Conservation (phyloP, 192 early-diverging fungal species). For the Coemansia furcata region DNA sequence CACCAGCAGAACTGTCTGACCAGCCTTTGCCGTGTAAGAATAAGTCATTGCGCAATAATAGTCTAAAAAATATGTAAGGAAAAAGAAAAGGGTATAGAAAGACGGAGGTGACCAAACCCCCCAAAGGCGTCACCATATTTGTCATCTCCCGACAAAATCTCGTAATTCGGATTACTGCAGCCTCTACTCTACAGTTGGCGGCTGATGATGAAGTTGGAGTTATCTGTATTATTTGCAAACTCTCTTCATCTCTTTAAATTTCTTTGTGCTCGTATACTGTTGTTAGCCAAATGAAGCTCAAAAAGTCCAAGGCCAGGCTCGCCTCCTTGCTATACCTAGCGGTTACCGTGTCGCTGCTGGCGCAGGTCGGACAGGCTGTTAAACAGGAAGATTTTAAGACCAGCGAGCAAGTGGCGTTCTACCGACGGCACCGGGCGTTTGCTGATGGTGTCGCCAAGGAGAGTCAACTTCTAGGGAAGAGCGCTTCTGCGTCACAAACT, state of each 20-base stretch:
- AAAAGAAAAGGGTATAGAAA: not conserved
- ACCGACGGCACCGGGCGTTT: conserved; percentile 81
- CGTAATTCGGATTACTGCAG: not conserved
- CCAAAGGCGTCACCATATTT: not conserved
- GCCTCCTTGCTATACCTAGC: conserved; percentile 22
- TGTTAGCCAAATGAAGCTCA: conserved; percentile 10
- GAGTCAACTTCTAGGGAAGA: conserved; percentile 13
- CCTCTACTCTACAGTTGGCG: not conserved
- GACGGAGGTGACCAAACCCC: too few relatives aligned
- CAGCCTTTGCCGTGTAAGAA: conserved; percentile 16
- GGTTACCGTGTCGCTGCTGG: conserved; percentile 15
- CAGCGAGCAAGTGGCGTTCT: conserved; percentile 85
- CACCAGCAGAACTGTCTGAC: conserved; percentile 38
- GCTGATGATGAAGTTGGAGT: not conserved
- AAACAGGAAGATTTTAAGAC: conserved; percentile 89
- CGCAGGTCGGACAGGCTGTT: conserved; percentile 49
- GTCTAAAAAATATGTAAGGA: not conserved
- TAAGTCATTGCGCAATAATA: conserved; percentile 3
- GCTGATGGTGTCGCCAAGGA: conserved; percentile 62
- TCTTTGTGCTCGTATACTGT: not conserved
- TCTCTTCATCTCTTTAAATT: not conserved
- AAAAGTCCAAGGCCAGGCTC: not conserved
- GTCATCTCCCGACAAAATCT: not conserved
- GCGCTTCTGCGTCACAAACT: conserved; percentile 10
- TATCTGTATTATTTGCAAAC: not conserved